Evolutionary conservation across 1,284 basidiomycete species (phyloP).

Genomic region (Papiliotrema terrestris): DNA sequence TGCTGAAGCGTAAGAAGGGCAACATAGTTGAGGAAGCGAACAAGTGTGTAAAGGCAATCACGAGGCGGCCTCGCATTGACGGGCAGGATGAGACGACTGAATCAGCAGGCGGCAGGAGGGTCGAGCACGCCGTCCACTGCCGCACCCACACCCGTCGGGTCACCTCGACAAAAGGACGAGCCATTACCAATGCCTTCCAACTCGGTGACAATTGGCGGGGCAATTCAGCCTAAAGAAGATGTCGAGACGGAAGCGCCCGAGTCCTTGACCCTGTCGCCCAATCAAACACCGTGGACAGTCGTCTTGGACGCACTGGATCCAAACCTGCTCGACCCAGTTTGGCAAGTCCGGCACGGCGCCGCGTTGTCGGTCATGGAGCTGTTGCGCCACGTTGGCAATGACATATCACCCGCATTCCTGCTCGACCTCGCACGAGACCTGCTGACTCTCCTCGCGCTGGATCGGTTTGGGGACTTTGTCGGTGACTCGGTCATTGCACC

Average conservation of each 20-base stretch:
- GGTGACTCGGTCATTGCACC: conserved; percentile 96
- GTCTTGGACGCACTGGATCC: conserved; percentile 77
- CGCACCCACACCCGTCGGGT: conserved; percentile 17
- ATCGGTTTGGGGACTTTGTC: conserved; percentile 96
- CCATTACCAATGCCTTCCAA: conserved; percentile 12
- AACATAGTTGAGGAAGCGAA: conserved; percentile 44
- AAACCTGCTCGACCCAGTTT: conserved; percentile 76
- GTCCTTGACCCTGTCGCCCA: conserved; percentile 50
- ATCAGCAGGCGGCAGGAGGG: conserved; percentile 24
- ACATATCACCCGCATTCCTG: conserved; percentile 58
- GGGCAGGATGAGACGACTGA: conserved; percentile 34
- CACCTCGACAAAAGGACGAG: background rate
- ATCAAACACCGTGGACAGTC: conserved; percentile 85
- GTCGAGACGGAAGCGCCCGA: conserved; percentile 25
- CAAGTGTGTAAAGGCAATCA: conserved; percentile 29
- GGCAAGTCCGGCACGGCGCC: conserved; percentile 94
- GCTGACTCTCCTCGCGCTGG: conserved; percentile 87
- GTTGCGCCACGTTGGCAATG: conserved; percentile 77
- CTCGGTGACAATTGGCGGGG: conserved; percentile 42
- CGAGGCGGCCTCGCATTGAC: conserved; percentile 1
- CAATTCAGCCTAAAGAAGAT: conserved; percentile 35
- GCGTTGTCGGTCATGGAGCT: conserved; percentile 88
- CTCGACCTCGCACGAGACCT: conserved; percentile 72
- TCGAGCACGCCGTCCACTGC: conserved; percentile 15
- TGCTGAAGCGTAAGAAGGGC: conserved; percentile 50